Conservation (phyloP, 1,284 basidiomycete genomes). For the Rhodotorula sp. region DNA sequence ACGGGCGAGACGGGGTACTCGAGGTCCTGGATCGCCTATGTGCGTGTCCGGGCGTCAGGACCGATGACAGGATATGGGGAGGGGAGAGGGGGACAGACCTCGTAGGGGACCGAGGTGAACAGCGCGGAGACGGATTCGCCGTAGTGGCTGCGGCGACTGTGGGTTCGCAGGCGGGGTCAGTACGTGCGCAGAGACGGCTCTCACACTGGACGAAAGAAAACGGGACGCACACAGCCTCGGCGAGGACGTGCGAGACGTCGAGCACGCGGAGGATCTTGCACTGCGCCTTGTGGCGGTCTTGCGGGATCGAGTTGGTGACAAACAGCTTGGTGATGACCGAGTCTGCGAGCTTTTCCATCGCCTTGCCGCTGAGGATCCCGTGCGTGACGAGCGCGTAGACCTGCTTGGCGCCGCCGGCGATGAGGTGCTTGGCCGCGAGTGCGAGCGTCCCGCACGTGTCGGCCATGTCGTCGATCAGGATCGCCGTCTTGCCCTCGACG, state of each 20-base stretch:
- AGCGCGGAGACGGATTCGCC: conserved; percentile 19
- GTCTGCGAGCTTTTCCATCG: conserved; percentile 48
- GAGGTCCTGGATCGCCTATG: conserved; percentile 1
- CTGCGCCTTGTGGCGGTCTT: conserved; percentile 66
- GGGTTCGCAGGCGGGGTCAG: too few species aligned
- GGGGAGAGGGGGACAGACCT: background rate
- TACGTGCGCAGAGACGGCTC: too few species aligned
- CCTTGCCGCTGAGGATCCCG: conserved; percentile 87
- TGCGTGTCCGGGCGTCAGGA: background rate
- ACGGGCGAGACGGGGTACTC: conserved; percentile 2
- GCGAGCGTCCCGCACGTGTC: conserved; percentile 98
- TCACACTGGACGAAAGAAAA: too few species aligned
- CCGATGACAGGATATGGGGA: background rate
- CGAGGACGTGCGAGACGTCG: conserved; percentile 91
- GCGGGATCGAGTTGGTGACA: conserved; percentile 97
- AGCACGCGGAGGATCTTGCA: conserved; percentile 93
- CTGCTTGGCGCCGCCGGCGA: conserved; percentile 83
- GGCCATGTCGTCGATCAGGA: conserved; percentile 99
- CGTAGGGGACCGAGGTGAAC: conserved; percentile 13
- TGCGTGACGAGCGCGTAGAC: conserved; percentile 96
- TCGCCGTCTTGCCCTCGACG: conserved; percentile 89
- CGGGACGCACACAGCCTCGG: conserved; percentile 70
- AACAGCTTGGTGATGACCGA: conserved; percentile 83
- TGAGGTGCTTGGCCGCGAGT: conserved; percentile 83
- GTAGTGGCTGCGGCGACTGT: conserved; percentile 21